Evolutionary conservation across 257 asterid genomes (phyloP), one percentile per base, ranked within the genome.

Genomic region (Buddleja alternifolia): DNA sequence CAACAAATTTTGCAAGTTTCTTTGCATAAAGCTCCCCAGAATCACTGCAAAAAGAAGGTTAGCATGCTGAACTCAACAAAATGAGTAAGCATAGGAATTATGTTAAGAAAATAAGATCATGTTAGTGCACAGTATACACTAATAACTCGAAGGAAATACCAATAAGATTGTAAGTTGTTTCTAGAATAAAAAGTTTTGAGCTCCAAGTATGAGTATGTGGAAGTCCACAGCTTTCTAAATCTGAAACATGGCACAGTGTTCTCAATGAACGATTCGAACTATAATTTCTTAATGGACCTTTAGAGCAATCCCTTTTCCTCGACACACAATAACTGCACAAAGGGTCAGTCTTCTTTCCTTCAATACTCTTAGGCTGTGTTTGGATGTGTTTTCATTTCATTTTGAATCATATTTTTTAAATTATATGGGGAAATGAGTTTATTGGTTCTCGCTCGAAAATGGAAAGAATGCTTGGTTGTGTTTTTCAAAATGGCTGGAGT

Each of bases 1-100:
- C 99, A 61, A 94, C 95, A 82, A 91, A 94, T 74, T 89, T 86
- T 25, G 97, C 93, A 44, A 94, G 97, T 80, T 89, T 94, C 90
- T 81, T 94, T 1, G 96, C 67, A 32, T 94, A 94, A 67, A 94
- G 83, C 84, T 91, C 95, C 55, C 99, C 99, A 64, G 88, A 55
- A 79, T 91, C 99, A 80, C 99, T 94, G 89, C 68, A 17, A 72
- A 56, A 72, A 25, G 17, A 57, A 66, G 63, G 45, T 25, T 25
- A 48, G 73, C 61, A 62, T 19, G 20, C 44, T 60, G 19, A 60
- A 60, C 66, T 61, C 69, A 45, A 67, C 34, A 42, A 56, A 58
- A 70, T 19, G 40, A 32, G 19, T 12, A 23, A 56, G 54, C 56
- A 36, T 73, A 61, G 41, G 32, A 37, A 46, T 40, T 50, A 20